These are phyloP conservation scores for Candida nanaspora DNA, from an alignment of 805 yeast genomes.

Conservation along the genomic window DNA sequence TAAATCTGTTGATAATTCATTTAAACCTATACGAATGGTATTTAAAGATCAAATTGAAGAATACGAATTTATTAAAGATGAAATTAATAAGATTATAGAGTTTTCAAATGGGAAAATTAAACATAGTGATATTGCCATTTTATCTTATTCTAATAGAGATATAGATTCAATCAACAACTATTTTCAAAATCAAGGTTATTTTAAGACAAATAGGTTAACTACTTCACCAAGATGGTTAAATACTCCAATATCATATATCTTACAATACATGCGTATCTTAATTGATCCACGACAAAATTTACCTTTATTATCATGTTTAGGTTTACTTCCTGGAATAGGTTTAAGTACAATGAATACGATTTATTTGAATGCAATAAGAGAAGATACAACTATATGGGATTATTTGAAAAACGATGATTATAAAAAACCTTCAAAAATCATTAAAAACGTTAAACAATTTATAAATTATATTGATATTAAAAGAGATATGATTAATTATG, in stretches of 20 bases:
- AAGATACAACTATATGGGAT: constrained; percentile 16
- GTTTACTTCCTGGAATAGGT: constrained; percentile 17
- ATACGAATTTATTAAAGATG: constrained; percentile 34
- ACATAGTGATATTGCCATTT: constrained; percentile 43
- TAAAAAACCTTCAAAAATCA: constrained; percentile 6
- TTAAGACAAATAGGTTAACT: constrained; percentile 36
- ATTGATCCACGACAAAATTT: constrained; percentile 22
- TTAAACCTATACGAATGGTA: constrained; percentile 18
- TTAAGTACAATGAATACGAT: constrained; percentile 11
- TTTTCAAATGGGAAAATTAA: constrained; percentile 35
- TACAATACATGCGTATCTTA: constrained; percentile 42
- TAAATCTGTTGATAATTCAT: constrained; percentile 3
- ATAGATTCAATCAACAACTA: constrained; percentile 31
- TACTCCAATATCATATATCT: constrained; percentile 34
- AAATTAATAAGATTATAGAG: constrained; percentile 33
- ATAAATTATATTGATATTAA: constrained; percentile 11
- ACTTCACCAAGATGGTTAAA: constrained; percentile 46
- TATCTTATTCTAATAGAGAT: constrained; percentile 47
- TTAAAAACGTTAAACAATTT: constrained; percentile 6
- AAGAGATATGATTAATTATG: constrained; percentile 16
- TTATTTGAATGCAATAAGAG: constrained; percentile 10
- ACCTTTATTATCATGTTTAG: constrained; percentile 18
- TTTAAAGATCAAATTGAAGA: constrained; percentile 29
- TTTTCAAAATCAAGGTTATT: constrained; percentile 30
- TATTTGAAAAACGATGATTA: constrained; percentile 10